phyloP scores from a whole-genome alignment of 2,329 filamentous ascomycete genomes.

The Trichoderma harzianum region DNA sequence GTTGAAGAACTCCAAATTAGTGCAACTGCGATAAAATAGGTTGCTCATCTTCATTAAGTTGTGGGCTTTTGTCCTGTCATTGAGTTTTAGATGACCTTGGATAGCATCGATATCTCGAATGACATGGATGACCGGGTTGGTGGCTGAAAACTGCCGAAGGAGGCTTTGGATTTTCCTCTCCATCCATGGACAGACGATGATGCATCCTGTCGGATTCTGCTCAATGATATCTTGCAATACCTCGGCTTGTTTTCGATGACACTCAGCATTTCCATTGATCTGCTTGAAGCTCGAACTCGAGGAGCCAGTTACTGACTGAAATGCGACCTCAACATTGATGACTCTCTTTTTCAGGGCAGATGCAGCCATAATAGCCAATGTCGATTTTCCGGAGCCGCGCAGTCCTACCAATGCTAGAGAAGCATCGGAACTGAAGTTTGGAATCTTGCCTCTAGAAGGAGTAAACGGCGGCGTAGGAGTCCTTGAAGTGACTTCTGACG shows the following conservation, averaged over 20 bases:
- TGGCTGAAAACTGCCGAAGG: conserved; percentile 1
- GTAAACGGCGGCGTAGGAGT: conserved; percentile 5
- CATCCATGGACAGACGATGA: conserved; percentile 14
- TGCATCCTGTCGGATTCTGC: conserved; percentile 3
- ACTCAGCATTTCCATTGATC: neutral
- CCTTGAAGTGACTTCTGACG: neutral
- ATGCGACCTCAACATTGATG: conserved; percentile 3
- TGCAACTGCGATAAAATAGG: conserved; percentile 8
- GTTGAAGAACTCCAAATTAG: conserved; percentile 10
- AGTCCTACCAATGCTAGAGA: conserved; percentile 1
- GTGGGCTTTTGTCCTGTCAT: neutral
- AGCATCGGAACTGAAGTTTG: conserved; percentile 3
- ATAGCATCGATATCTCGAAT: conserved; percentile 1
- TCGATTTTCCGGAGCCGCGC: conserved; percentile 10
- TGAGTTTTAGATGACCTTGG: neutral
- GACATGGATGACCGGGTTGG: conserved; percentile 4
- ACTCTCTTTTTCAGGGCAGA: conserved; percentile 10
- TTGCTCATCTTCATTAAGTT: conserved; percentile 12
- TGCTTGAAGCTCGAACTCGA: conserved; percentile 7
- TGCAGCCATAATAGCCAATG: conserved; percentile 9
- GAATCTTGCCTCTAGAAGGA: neutral
- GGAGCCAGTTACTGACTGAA: neutral
- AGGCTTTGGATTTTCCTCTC: conserved; percentile 7
- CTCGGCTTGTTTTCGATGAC: neutral
- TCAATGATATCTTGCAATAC: neutral